Base-by-base conservation (phyloP, 495 filamentous ascomycete genomes). In the Hyaloscypha bicolor region DNA sequence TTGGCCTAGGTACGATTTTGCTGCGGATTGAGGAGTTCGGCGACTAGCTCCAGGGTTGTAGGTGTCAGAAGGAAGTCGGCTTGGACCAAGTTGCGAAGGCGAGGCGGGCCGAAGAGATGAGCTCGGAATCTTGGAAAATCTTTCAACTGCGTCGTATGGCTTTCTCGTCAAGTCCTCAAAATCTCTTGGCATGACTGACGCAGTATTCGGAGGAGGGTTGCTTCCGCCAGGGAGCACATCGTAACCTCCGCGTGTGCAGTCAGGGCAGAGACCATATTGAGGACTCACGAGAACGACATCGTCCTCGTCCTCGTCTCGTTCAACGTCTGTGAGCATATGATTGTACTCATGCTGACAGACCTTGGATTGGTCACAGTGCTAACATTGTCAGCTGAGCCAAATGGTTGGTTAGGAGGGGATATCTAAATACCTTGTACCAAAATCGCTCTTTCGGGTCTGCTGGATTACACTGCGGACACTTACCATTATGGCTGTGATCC, bases 301-400 rank as follows among this genome's bases (percentile, higher is more conserved):
- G 0, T 22, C 21, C n/a, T 52, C 16, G 39, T 14, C 22, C 3
- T 39, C 12, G 22, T 51, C 2, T 2, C 61, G 61, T 19, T 63
- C 39, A 5, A 31, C 39, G 61, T 51, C 25, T n/a, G 61, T 63
- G 5, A 63, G 6, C 25, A 39, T 55, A 25, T 63, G 61, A 29
- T 52, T 39, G 25, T 53, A 63, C 25, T 63, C 61, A 39, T 63
- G 61, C 5, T 55, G 21, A 39, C 61, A 63, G 9, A 63, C 22
- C 9, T 35, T 55, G 42, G 61, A 63, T 35, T 37, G 58, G 33
- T 35, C 14, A n/a, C 58, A 60, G 21, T 60, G 58, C 58, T 60
- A n/a, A 45, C 11, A 42, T n/a, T 21, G 42, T 48, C 16, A 48
- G 42, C 16, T 14, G 42, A 48, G 16, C 11, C 16, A 4, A 12